Conservation (phyloP, 2,329 filamentous ascomycete species). For the Exophiala calicioides region DNA sequence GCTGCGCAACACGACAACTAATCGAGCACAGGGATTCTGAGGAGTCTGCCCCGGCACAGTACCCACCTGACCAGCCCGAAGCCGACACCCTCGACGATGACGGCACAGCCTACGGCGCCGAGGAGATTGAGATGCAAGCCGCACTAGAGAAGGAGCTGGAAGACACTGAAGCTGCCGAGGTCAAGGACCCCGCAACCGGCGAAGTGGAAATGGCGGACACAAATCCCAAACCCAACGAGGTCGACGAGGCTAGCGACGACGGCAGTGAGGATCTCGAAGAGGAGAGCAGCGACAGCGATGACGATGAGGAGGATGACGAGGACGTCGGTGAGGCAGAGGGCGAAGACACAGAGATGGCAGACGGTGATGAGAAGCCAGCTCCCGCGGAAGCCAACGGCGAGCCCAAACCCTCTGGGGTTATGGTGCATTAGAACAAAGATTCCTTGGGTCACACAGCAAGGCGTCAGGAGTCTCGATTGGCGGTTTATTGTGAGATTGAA, state of each 20-base stretch:
- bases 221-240: conserved; percentile 53
- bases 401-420: conserved; percentile 40
- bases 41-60: conserved; percentile 91
- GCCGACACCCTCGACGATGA: conserved; percentile 85
- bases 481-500: conserved; percentile 1
- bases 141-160: conserved; percentile 57
- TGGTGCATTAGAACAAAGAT: conserved; percentile 44
- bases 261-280: conserved; percentile 78
- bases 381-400: conserved; percentile 33
- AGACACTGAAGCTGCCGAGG: conserved; percentile 47
- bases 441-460: conserved; percentile 8
- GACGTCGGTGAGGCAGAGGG: conserved; percentile 56
- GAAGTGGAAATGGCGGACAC: conserved; percentile 76
- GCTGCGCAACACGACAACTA: background rate
- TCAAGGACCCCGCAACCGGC: conserved; percentile 50
- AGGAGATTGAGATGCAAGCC: conserved; percentile 76
- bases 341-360: conserved; percentile 57
- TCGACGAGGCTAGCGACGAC: conserved; percentile 69
- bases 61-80: conserved; percentile 95
- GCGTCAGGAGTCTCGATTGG: conserved; percentile 8
- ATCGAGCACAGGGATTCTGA: conserved; percentile 80
- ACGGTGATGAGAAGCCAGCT: conserved; percentile 27
- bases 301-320: conserved; percentile 67
- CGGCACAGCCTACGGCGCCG: conserved; percentile 80
- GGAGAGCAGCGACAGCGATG: conserved; percentile 72